Base-by-base conservation (phyloP, 2,329 filamentous ascomycete genomes). In the Pseudogymnoascus sp. region DNA sequence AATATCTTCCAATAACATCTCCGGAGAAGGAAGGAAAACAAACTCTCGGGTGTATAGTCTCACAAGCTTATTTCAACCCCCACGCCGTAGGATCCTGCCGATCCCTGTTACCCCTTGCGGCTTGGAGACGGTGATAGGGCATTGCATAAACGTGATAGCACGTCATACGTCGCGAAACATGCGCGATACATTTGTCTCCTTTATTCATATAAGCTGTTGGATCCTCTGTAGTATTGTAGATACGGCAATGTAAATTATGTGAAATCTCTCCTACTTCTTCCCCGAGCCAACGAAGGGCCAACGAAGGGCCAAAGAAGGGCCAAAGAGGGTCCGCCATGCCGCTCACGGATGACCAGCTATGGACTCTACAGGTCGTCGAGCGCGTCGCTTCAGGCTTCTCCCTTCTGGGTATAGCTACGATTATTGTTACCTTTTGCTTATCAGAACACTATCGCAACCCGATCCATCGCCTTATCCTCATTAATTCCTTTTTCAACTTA, bases 381-480 rank as follows among this genome's bases (percentile, higher is more conserved):
- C 81, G 89, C 45, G 76, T 81, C 14, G 85, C 86, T 69, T 92
- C 89, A 1, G 79, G 86, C 11, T 75, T 91, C 52, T 92, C 89
- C 1, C 72, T 92, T 1, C 61, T 88, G 1, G 89, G 88, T 62
- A 88, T 86, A 41, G 68, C 87, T 33, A 84, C 92, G 71, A 88
- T 91, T 69, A 85, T 92, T 61, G 69, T 77, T 62, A 91, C 88
- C 2, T 93, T 92, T 70, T 75, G 82, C 39, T 73, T 74, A 23
- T 91, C 86, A 22, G 80, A 79, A 22, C 80, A 82, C 7, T 92
- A 92, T 71, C 87, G 89, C 69, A 92, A 91, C 70, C 88, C 90
- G 14, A 91, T 92, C 75, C 92, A 93, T 71, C 82, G 90, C 19
- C 80, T 94, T 0, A 86, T 92, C 8, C 92, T 93, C 72, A 92